Conservation (phyloP, 169 alveolate genomes). For the Babesia sp. region DNA sequence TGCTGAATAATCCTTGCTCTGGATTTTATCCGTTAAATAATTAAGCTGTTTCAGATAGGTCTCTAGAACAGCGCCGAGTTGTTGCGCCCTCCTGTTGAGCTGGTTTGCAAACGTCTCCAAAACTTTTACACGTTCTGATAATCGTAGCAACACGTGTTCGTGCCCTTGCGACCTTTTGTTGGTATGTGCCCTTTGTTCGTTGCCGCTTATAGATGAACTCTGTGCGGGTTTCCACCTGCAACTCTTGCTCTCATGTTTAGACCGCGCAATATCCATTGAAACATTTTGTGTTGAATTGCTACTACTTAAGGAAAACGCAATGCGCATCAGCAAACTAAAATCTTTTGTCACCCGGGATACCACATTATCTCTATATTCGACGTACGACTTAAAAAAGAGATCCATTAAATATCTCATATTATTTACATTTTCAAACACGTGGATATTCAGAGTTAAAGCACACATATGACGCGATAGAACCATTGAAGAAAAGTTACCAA, state of each 20-base stretch:
- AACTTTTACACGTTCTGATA: conserved; percentile 60
- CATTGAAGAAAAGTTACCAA: background rate
- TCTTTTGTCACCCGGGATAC: conserved; percentile 18
- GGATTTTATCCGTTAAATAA: conserved; percentile 2
- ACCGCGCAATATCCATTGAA: background rate
- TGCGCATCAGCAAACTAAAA: background rate
- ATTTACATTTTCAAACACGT: background rate
- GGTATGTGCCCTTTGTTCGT: background rate
- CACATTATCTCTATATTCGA: background rate
- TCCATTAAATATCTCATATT: background rate
- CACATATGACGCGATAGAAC: background rate
- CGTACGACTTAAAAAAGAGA: conserved; percentile 7
- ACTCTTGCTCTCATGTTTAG: background rate
- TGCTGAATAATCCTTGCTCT: background rate
- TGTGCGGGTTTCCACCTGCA: background rate
- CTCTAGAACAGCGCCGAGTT: conserved; percentile 8
- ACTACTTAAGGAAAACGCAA: background rate
- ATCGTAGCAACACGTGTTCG: conserved; percentile 53
- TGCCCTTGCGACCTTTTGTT: conserved; percentile 2
- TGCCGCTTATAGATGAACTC: background rate
- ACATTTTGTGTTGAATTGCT: background rate
- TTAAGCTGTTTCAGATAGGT: conserved; percentile 1
- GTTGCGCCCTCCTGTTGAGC: conserved; percentile 20
- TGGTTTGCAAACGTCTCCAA: conserved; percentile 41
- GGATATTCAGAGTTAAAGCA: background rate